These are phyloP conservation scores for Lomentospora prolificans DNA, from an alignment of 2,329 filamentous ascomycete species.

Conservation along the genomic window DNA sequence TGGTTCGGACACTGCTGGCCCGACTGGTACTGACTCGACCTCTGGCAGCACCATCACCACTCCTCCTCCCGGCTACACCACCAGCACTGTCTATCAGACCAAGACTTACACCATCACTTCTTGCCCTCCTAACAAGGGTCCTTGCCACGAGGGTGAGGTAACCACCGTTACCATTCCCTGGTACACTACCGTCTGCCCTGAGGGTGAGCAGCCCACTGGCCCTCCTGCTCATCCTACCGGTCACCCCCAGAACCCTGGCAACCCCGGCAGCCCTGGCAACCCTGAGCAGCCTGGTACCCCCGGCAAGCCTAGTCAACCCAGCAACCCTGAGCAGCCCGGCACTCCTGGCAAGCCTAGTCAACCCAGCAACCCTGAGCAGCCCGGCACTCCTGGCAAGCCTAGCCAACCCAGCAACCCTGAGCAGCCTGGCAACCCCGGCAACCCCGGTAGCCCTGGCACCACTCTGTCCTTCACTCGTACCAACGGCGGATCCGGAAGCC, in stretches of 20 bases:
- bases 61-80: conserved; percentile 12
- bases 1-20: conserved; percentile 11
- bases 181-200: conserved; percentile 33
- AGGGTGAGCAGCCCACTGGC: conserved; percentile 12
- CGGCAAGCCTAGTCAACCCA: not conserved
- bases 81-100: conserved; percentile 20
- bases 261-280: not conserved
- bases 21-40: conserved; percentile 10
- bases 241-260: not conserved
- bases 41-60: not conserved
- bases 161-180: conserved; percentile 15
- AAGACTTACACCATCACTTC: conserved; percentile 22
- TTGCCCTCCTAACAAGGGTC: conserved; percentile 18
- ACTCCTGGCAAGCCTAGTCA: not conserved
- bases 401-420: not conserved
- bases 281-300: not conserved
- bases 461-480: not conserved
- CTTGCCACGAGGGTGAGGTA: conserved; percentile 22
- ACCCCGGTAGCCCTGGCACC: not conserved
- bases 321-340: not conserved
- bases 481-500: not conserved
- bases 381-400: not conserved
- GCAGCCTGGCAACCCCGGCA: not conserved
- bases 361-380: not conserved
- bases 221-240: conserved; percentile 1